Conservation (phyloP, 495 filamentous ascomycete genomes). For the Annulohypoxylon stygium region DNA sequence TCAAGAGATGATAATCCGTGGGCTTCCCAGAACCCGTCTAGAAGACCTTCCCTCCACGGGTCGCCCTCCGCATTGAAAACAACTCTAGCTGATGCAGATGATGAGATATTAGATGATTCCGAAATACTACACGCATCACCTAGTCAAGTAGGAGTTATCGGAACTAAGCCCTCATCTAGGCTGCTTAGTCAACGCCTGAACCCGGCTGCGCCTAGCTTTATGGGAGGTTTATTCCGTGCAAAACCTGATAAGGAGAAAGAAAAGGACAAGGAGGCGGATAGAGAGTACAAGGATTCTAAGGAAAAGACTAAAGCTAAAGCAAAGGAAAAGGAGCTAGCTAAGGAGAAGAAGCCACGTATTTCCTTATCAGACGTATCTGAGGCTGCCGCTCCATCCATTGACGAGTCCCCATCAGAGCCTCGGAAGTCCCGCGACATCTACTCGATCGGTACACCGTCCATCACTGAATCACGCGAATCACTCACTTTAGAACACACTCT, state of each 20-base stretch:
- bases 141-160: constrained; percentile 65
- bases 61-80: constrained; percentile 64
- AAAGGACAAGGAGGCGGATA: constrained; percentile 54
- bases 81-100: constrained; percentile 63
- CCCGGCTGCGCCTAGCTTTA: constrained; percentile 66
- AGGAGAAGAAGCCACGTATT: constrained; percentile 57
- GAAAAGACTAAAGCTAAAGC: constrained; percentile 50
- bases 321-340: constrained; percentile 47
- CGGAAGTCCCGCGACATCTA: constrained; percentile 68
- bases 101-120: constrained; percentile 63
- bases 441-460: constrained; percentile 70
- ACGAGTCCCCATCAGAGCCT: constrained; percentile 71
- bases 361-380: constrained; percentile 50
- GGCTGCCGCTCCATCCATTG: constrained; percentile 56
- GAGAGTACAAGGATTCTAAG: constrained; percentile 52
- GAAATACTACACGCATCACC: constrained; percentile 54
- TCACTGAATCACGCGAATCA: constrained; percentile 81
- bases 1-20: constrained; percentile 58
- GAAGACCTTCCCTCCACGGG: constrained; percentile 62
- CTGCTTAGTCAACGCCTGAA: constrained; percentile 60
- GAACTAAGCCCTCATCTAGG: constrained; percentile 61
- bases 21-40: constrained; percentile 60
- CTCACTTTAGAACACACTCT: constrained; percentile 71
- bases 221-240: constrained; percentile 60
- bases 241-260: constrained; percentile 55